Base-by-base conservation (phyloP, 306 rosid species). In the Trifolium pratense region DNA sequence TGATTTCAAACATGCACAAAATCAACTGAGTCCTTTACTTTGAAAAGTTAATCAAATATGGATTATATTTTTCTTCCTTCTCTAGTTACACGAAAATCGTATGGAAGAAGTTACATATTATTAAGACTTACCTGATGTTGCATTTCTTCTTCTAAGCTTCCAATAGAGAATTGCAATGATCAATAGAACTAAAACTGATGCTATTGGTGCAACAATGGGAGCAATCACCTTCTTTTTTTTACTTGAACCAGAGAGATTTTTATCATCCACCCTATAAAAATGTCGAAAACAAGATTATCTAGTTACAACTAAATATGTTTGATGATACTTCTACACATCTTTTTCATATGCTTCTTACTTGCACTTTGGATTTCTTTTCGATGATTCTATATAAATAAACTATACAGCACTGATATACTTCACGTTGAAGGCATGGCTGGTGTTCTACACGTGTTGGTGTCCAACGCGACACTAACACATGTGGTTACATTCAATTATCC, bases 241-340 rank as follows among this genome's bases (percentile, higher is more conserved):
- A 70, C 87, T 78, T 10, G 62, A 53, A 64, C 66, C 75, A 46
- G 82, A 46, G 5, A 81, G 68, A 70, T 90, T 90, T 77, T 52
- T 71, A 29, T 72, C 87, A 83, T 90, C 92, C 73, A 83, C 89
- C 73, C 96, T 90, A 59, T 59, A 82, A 49, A 78, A 68, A 6
- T 32, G 51, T 45, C 26, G 18, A 71, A 62, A 72, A 57, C 51
- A 64, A 67, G 51, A 57, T 11, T 70, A 20, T 71, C 12, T 72
- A 59, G 18, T 42, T 16, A 32, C 62, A 67, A 29, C 0, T 69
- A 45, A 36, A 49, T 62, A 76, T 39, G 66, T 46, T 82, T 57
- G 26, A 49, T 32, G 62, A 55, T 40, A 15, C 43, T 3, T 70
- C 43, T 16, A 56, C 21, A 13, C 32, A 13, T 25, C 18, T 62